Evolutionary conservation across 176 grass and related monocot species (phyloP).

Genomic region (Eremochloa ophiuroides): DNA sequence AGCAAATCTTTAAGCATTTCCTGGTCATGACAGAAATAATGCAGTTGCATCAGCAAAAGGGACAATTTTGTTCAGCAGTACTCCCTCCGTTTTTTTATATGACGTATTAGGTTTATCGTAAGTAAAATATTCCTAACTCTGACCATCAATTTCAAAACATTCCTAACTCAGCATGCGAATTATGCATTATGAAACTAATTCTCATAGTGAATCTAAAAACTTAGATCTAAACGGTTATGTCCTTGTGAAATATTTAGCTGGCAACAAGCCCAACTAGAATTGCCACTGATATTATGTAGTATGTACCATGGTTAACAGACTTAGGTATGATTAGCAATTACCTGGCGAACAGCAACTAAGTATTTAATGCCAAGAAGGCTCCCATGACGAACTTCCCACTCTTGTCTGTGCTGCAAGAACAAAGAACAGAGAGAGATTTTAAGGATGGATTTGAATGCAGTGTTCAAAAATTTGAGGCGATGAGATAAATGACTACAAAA

Average conservation of each 20-base stretch:
- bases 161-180: background rate
- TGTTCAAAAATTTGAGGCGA: background rate
- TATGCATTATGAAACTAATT: background rate
- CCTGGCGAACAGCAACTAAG: conserved; percentile 89
- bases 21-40: conserved; percentile 42
- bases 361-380: conserved; percentile 98
- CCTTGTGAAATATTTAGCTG: background rate
- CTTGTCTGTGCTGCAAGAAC: conserved; percentile 95
- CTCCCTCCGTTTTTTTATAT: background rate
- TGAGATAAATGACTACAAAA: conserved; percentile 19
- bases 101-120: background rate
- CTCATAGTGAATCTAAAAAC: background rate
- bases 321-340: conserved; percentile 36
- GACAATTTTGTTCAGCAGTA: background rate
- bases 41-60: conserved; percentile 17
- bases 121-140: background rate
- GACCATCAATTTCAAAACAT: background rate
- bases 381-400: conserved; percentile 99
- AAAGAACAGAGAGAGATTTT: conserved; percentile 35
- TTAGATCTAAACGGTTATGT: background rate
- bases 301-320: background rate
- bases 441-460: conserved; percentile 7
- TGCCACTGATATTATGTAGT: background rate
- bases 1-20: conserved; percentile 89
- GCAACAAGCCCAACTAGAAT: background rate